Base-by-base conservation (phyloP, 2,329 filamentous ascomycete genomes). In the Colletotrichum zoysiae region DNA sequence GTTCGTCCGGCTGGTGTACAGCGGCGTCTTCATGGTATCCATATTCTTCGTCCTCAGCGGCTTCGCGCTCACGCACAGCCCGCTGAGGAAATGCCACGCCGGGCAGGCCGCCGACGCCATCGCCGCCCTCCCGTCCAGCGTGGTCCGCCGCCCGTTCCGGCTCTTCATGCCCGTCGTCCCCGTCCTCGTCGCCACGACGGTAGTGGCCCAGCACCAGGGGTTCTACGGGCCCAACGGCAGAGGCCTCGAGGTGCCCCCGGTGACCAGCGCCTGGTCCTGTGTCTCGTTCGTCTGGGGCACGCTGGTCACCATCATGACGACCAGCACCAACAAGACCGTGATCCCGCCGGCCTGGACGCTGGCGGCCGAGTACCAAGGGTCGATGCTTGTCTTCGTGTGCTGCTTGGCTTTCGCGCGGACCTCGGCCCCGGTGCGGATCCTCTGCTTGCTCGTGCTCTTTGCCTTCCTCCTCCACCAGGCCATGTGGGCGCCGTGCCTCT, bases 321-420 rank as follows among this genome's bases (percentile, higher is more conserved):
- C 86, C 59, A 77, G 87, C 40, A 88, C 84, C 79, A 80, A 81
- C 72, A 87, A 85, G 85, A 80, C 83, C 59, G 80, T 72, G 14
- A 86, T 90, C 75, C 83, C 87, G 35, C 89, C 90, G 73, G 79
- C 90, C 23, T 91, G 89, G 89, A 90, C 89, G 5, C 90, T 91
- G 55, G 88, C 89, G 2, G 84, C 89, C 59, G 89, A 91, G 77
- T 89, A 88, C 76, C 82, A 86, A 67, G 87, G 86, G 76, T 89
- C 87, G 5, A 84, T 91, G 76, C 82, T 87, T 67, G 82, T 90
- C 7, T 90, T 90, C 78, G 78, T 89, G 11, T 81, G 83, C 23
- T 78, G 89, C 33, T 65, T 89, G 4, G 88, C 82, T 23, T 84
- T 86, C 7, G 85, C 85, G 5, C 81, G 85, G 35, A 76, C 88